Percentiles rank a stretch among this genome's conserved stretches.
Conservation (phyloP, 495 filamentous ascomycete species). For the Parathielavia appendiculata region DNA sequence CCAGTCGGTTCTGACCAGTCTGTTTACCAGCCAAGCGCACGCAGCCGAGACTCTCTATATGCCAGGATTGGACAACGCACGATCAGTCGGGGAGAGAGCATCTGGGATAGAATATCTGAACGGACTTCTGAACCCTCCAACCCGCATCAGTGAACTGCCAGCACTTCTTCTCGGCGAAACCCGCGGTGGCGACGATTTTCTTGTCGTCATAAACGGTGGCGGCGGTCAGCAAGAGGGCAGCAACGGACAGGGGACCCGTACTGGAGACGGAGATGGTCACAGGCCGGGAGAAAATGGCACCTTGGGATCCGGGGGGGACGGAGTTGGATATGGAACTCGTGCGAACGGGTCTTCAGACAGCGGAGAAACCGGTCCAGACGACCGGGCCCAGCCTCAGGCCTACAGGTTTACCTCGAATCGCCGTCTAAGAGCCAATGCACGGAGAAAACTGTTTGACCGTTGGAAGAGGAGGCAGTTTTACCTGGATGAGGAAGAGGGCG, state of each 20-base stretch:
- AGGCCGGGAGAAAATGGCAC: slow-evolving; percentile 4
- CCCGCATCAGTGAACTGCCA: slow-evolving; percentile 34
- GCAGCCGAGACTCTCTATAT: slow-evolving; percentile 34
- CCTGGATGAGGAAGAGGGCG: slow-evolving; percentile 74
- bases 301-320: neutral
- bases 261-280: slow-evolving; percentile 11
- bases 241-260: neutral
- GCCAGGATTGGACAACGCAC: slow-evolving; percentile 11
- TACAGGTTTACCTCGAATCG: slow-evolving; percentile 11
- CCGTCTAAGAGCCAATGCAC: slow-evolving; percentile 24
- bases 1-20: slow-evolving; percentile 37
- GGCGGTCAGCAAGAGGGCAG: neutral
- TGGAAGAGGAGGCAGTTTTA: slow-evolving; percentile 73
- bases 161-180: slow-evolving; percentile 35
- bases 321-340: neutral
- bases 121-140: slow-evolving; percentile 40
- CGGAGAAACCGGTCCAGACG: neutral
- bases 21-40: slow-evolving; percentile 33
- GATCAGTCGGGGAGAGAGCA: neutral
- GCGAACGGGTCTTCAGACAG: neutral
- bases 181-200: slow-evolving; percentile 29
- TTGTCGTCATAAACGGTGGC: slow-evolving; percentile 24
- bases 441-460: slow-evolving; percentile 59
- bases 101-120: slow-evolving; percentile 35
- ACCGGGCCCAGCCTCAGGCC: neutral